Base-by-base conservation (phyloP, 2,329 filamentous ascomycete genomes). In the Alternaria panax region DNA sequence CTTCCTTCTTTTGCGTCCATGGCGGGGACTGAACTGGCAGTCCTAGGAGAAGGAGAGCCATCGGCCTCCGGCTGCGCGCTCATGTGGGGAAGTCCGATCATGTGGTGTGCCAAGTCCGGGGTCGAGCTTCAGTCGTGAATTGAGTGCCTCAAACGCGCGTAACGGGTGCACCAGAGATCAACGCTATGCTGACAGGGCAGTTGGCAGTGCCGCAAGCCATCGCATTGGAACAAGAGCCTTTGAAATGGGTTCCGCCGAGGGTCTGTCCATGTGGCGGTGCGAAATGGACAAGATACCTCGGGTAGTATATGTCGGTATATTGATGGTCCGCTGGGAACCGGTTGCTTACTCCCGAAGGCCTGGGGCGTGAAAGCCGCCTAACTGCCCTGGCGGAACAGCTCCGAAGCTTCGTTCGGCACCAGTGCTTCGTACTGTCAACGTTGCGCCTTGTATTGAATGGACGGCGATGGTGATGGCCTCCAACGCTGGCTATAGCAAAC, bases 81-180 rank as follows among this genome's bases (percentile, higher is more conserved):
- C 62, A 64, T 71, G 68, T 76, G 74, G 74, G 74, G 74, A 75
- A 75, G 72, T 71, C 71, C 74, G 73, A 72, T 67, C 69, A 71
- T 63, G 51, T 48, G 45, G 45, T 48, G 38, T 70, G 73, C 73
- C 72, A 74, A 75, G 72, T 62, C 51, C 63, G 69, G 66, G 70
- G 63, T 60, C 51, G 52, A 57, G 50, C 52, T 56, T 54, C 58
- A 59, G 54, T 60, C 41, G 66, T 66, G 64, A 63, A 62, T 53
- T 36, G 58, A 57, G 56, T 41, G 36, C 22, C 51, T 48, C 45
- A 50, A 56, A 51, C 41, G 56, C 55, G 56, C 38, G 51, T 41
- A 57, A 54, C 50, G 32, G 62, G 36, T 54, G 62, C 57, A 54
- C 57, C 52, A 47, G 42, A 57, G 28, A 43, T 55, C 54, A 60